phyloP scores from a whole-genome alignment of 495 filamentous ascomycete genomes.

The Neurospora sp. region DNA sequence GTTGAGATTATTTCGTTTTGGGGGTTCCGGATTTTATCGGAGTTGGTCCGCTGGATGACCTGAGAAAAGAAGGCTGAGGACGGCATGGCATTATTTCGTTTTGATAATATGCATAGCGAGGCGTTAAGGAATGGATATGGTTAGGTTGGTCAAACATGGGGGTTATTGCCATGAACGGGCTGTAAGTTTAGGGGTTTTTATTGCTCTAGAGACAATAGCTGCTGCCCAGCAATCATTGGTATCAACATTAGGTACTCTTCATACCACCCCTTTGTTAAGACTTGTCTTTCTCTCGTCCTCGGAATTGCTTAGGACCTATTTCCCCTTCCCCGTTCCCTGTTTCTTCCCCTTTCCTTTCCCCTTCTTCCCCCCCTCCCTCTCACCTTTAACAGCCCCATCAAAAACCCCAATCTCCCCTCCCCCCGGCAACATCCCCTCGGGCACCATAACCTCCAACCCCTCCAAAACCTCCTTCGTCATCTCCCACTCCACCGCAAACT shows the following conservation, averaged over 20 bases:
- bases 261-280: background rate
- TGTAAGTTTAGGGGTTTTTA: background rate
- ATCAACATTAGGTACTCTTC: background rate
- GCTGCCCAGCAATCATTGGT: background rate
- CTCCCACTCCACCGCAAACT: conserved; percentile 18
- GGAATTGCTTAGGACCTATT: background rate
- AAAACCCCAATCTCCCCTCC: background rate
- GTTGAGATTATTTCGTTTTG: conserved; percentile 1
- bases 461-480: conserved; percentile 5
- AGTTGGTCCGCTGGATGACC: background rate
- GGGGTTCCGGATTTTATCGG: background rate
- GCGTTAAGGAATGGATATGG: background rate
- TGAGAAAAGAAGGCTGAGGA: background rate
- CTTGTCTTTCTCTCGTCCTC: background rate
- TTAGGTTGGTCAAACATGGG: background rate
- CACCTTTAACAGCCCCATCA: background rate
- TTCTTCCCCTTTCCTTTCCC: background rate
- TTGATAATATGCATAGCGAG: background rate
- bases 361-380: background rate
- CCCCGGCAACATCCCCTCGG: background rate
- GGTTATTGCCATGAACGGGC: background rate
- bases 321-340: background rate
- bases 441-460: background rate
- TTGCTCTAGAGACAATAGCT: background rate
- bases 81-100: background rate